Percentiles rank a stretch among this genome's conserved stretches.
Evolutionary conservation across 2,329 filamentous ascomycete genomes (phyloP).

Genomic region (Neonectria magnoliae): DNA sequence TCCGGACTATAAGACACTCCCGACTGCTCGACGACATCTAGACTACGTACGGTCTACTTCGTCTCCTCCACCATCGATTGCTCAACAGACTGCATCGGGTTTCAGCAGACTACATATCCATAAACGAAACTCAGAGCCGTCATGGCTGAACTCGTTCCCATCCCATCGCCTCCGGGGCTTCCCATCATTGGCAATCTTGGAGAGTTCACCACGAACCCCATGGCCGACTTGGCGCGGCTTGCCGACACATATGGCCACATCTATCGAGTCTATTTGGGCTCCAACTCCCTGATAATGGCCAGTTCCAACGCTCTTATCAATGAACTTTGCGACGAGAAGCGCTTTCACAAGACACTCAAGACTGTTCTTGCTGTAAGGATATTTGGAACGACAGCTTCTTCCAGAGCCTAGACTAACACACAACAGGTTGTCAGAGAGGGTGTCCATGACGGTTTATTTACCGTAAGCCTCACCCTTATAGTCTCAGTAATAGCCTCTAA

Average conservation of each 20-base stretch:
- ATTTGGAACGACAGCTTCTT: neutral
- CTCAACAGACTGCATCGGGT: neutral
- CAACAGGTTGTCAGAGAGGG: conserved; percentile 65
- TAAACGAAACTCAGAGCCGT: neutral
- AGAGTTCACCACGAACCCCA: conserved; percentile 69
- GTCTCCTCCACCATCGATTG: neutral
- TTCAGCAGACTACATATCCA: neutral
- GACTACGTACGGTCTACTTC: no score
- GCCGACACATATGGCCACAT: conserved; percentile 68
- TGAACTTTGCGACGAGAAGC: conserved; percentile 72
- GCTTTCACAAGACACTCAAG: conserved; percentile 69
- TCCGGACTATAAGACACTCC: neutral
- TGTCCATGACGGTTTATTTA: conserved; percentile 74
- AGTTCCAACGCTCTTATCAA: conserved; percentile 66
- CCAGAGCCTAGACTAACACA: neutral
- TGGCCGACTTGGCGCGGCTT: conserved; percentile 64
- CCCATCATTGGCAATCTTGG: conserved; percentile 73
- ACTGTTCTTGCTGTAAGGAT: conserved; percentile 54
- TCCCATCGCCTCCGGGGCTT: conserved; percentile 71
- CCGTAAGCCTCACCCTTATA: conserved; percentile 50
- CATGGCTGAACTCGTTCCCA: conserved; percentile 55
- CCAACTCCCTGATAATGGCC: conserved; percentile 53
- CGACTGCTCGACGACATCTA: neutral
- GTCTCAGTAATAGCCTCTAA: conserved; percentile 13
- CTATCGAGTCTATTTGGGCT: conserved; percentile 32